A percentile compares a stretch with the other conserved stretches of the same genome.
Evolutionary conservation across 2,329 filamentous ascomycete genomes (phyloP).

Genomic region (Scedosporium minutisporum): DNA sequence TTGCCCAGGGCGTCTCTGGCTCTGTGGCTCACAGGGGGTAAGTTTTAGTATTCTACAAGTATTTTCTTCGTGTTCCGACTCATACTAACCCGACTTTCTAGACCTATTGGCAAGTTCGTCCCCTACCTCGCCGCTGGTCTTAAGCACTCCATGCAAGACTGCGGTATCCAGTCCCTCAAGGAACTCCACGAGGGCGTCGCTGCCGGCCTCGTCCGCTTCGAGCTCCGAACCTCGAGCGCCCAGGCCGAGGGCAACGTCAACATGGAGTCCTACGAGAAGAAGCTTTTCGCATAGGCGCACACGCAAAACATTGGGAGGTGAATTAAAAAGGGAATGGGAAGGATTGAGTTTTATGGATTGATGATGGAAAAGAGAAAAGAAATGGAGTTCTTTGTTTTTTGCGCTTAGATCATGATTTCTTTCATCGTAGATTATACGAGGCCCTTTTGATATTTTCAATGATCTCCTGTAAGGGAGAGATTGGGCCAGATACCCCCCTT

Average conservation of each 20-base stretch:
- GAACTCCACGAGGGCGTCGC: slow-evolving; percentile 68
- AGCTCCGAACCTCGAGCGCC: slow-evolving; percentile 86
- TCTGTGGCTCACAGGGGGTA: slow-evolving; percentile 67
- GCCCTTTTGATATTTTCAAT: not conserved
- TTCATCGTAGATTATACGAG: not conserved
- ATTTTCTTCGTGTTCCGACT: no score
- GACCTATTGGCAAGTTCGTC: slow-evolving; percentile 87
- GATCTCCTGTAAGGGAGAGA: not conserved
- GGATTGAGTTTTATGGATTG: not conserved
- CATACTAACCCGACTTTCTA: slow-evolving; percentile 20
- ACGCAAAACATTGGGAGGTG: not conserved
- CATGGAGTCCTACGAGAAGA: slow-evolving; percentile 99
- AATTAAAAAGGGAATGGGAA: no score
- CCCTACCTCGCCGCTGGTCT: slow-evolving; percentile 92
- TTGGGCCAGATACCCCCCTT: not conserved
- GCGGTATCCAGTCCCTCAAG: slow-evolving; percentile 70
- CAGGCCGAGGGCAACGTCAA: slow-evolving; percentile 96
- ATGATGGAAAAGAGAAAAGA: not conserved
- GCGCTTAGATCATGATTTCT: not conserved
- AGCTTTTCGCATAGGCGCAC: slow-evolving; percentile 71
- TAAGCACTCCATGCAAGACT: slow-evolving; percentile 96
- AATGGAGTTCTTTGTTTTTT: not conserved
- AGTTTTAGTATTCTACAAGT: slow-evolving; percentile 15
- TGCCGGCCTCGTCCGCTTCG: slow-evolving; percentile 74
- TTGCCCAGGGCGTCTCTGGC: slow-evolving; percentile 93